Evolutionary conservation across 176 grass and related monocot genomes (phyloP).

Genomic region (Aegilops bicornis): DNA sequence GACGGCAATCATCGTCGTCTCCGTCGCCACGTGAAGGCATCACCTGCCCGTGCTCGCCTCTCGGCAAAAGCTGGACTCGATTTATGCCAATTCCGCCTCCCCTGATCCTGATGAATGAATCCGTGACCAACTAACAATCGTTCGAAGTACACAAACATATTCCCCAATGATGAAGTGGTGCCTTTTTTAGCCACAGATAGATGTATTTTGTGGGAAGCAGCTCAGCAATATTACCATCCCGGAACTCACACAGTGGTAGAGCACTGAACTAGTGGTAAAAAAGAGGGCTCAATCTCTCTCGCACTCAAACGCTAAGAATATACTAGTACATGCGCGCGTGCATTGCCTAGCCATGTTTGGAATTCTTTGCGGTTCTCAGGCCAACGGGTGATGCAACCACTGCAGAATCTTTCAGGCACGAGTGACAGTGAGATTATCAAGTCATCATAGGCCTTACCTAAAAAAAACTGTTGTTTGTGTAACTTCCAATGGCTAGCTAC

Average conservation of each 20-base stretch:
- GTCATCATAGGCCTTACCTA: background rate
- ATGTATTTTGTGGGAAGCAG: background rate
- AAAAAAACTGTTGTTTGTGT: background rate
- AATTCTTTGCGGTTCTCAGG: background rate
- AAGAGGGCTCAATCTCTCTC: no score
- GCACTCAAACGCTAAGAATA: no score
- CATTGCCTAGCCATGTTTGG: no score
- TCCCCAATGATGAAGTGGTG: background rate
- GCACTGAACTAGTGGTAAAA: no score
- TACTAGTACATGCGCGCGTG: no score
- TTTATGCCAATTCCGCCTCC: no score
- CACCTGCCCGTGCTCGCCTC: background rate
- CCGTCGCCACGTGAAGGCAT: slow-evolving; percentile 14
- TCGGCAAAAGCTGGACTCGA: slow-evolving; percentile 1
- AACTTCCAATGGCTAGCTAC: background rate
- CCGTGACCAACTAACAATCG: background rate
- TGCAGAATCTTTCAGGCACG: slow-evolving; percentile 27
- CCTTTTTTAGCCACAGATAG: background rate
- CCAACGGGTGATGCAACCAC: background rate
- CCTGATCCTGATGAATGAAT: background rate
- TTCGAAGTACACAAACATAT: background rate
- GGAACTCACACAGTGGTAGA: no score
- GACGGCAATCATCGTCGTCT: background rate
- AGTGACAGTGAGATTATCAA: background rate
- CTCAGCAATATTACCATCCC: background rate